phyloP scores from a whole-genome alignment of 2,329 filamentous ascomycete species.

The Xylariaceae sp. region DNA sequence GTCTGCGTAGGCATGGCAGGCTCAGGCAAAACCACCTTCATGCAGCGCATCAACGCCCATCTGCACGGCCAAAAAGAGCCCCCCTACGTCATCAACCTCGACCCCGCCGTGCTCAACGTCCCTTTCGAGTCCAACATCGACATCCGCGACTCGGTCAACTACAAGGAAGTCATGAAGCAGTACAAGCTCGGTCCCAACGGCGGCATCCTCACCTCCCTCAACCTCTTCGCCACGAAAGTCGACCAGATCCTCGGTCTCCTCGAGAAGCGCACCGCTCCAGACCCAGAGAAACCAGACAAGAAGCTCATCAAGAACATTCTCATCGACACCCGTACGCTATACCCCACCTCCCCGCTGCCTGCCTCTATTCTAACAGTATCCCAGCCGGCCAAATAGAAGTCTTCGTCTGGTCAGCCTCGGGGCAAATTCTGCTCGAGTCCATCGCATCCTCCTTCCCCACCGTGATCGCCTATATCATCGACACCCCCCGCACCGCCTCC shows the following conservation, averaged over 20 bases:
- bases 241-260: conserved; percentile 88
- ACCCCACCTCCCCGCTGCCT: neutral
- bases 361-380: conserved; percentile 1
- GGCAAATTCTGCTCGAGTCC: conserved; percentile 88
- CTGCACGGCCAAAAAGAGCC: conserved; percentile 77
- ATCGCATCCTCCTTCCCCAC: conserved; percentile 94
- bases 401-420: conserved; percentile 96
- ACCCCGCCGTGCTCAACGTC: conserved; percentile 88
- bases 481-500: conserved; percentile 88
- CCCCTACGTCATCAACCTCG: conserved; percentile 95
- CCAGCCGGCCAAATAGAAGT: conserved; percentile 90
- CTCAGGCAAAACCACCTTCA: conserved; percentile 99
- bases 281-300: conserved; percentile 56
- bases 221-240: conserved; percentile 96
- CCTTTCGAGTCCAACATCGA: conserved; percentile 98
- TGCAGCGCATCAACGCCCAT: conserved; percentile 95
- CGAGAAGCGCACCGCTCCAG: conserved; percentile 78
- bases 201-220: conserved; percentile 90
- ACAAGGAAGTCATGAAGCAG: conserved; percentile 99
- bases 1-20: conserved; percentile 98
- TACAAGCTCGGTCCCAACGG: conserved; percentile 97
- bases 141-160: conserved; percentile 98
- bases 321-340: conserved; percentile 70
- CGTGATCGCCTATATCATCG: conserved; percentile 95
- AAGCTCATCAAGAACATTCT: conserved; percentile 78